phyloP scores from a whole-genome alignment of 805 yeast genomes.

The Maudiozyma serrabonitensis region DNA sequence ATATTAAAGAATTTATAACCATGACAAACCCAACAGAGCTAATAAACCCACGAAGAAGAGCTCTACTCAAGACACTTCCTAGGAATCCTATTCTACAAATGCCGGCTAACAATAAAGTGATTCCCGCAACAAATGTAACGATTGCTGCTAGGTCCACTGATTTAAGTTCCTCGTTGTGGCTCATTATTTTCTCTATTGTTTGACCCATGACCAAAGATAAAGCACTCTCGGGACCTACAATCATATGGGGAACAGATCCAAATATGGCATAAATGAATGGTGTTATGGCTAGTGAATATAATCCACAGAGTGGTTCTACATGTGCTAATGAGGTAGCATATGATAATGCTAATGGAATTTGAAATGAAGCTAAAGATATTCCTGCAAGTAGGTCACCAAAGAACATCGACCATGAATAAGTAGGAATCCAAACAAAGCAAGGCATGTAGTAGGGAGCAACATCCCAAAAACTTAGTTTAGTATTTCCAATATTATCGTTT shows the following conservation, averaged over 20 bases:
- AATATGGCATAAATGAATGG: constrained; percentile 69
- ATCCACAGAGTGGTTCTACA: constrained; percentile 72
- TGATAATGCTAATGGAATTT: constrained; percentile 66
- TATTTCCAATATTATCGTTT: not conserved
- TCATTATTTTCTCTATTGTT: constrained; percentile 48
- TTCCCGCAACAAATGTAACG: constrained; percentile 68
- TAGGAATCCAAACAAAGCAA: constrained; percentile 54
- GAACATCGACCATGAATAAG: constrained; percentile 34
- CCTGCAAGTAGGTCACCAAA: constrained; percentile 74
- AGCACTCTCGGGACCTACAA: constrained; percentile 89
- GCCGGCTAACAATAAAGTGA: constrained; percentile 61
- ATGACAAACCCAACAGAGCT: constrained; percentile 80
- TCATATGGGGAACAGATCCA: constrained; percentile 82
- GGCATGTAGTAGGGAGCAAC: constrained; percentile 56
- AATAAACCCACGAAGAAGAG: constrained; percentile 72
- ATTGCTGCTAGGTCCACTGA: constrained; percentile 54
- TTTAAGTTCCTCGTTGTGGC: constrained; percentile 34
- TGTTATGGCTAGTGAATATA: constrained; percentile 65
- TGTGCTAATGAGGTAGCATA: constrained; percentile 79
- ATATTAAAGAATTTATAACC: constrained; percentile 65
- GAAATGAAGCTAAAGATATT: constrained; percentile 78
- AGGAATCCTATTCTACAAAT: constrained; percentile 77
- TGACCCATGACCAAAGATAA: constrained; percentile 77
- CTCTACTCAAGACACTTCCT: constrained; percentile 68
- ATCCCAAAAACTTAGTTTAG: not conserved